phyloP scores from a whole-genome alignment of 2,329 filamentous ascomycete genomes.

The Exophiala bonariae region DNA sequence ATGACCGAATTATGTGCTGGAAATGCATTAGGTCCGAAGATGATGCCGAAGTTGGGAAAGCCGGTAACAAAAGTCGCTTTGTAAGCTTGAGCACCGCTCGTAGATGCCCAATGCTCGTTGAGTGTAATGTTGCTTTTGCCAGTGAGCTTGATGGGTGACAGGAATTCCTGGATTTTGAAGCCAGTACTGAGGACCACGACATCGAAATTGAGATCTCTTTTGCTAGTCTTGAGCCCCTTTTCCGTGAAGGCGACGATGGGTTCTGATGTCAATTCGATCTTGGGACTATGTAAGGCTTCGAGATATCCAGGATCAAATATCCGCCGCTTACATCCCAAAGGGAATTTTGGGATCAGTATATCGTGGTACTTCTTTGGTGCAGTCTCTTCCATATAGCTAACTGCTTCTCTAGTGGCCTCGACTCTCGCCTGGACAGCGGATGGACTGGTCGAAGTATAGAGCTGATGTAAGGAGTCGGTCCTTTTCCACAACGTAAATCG shows the following conservation, averaged over 20 bases:
- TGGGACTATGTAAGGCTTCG: not conserved
- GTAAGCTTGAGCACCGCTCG: constrained; percentile 33
- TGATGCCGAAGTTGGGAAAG: constrained; percentile 65
- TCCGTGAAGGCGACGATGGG: not conserved
- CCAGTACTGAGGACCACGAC: constrained; percentile 38
- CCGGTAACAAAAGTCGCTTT: constrained; percentile 51
- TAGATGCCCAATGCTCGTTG: constrained; percentile 33
- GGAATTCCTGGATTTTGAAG: constrained; percentile 37
- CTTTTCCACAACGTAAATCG: constrained; percentile 45
- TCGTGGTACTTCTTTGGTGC: constrained; percentile 62
- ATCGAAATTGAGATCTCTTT: constrained; percentile 24
- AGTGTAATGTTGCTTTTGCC: constrained; percentile 30
- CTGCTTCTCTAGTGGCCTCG: constrained; percentile 39
- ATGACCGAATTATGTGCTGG: constrained; percentile 63
- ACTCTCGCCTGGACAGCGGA: constrained; percentile 34
- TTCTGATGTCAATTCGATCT: constrained; percentile 4
- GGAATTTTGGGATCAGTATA: constrained; percentile 61
- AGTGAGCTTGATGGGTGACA: constrained; percentile 34
- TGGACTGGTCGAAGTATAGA: constrained; percentile 45
- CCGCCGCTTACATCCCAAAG: constrained; percentile 34
- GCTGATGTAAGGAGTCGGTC: constrained; percentile 38
- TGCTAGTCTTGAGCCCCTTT: not conserved
- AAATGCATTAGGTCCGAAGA: constrained; percentile 58
- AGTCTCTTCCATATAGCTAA: constrained; percentile 44
- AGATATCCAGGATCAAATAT: constrained; percentile 2